Conservation (phyloP, 169 alveolate genomes). For the Pseudocohnilembus persalinus region DNA sequence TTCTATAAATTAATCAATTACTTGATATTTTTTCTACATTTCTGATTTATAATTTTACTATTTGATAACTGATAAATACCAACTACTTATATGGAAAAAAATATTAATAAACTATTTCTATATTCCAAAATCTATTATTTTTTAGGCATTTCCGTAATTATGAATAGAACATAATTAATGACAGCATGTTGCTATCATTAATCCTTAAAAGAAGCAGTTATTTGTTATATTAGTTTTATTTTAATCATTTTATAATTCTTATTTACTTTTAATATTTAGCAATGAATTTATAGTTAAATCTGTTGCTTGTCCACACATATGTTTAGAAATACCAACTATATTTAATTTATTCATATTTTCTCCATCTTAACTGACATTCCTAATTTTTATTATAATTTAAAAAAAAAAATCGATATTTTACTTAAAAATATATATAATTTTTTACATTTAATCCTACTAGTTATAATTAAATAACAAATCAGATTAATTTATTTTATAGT, state of each 20-base stretch:
- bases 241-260: no score
- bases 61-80: slow-evolving; percentile 37
- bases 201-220: slow-evolving; percentile 6
- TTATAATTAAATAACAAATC: background rate
- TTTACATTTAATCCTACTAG: slow-evolving; percentile 35
- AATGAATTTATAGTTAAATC: slow-evolving; percentile 40
- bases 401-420: slow-evolving; percentile 32
- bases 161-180: slow-evolving; percentile 31
- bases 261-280: slow-evolving; percentile 12
- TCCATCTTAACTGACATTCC: background rate
- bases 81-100: slow-evolving; percentile 30
- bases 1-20: background rate
- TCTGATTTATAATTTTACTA: background rate
- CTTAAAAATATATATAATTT: slow-evolving; percentile 20
- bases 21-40: background rate
- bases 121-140: slow-evolving; percentile 3
- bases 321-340: slow-evolving; percentile 43
- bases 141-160: slow-evolving; percentile 26
- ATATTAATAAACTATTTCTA: slow-evolving; percentile 11
- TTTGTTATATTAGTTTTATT: no score
- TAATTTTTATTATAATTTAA: background rate
- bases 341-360: background rate
- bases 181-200: slow-evolving; percentile 49
- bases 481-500: no score
- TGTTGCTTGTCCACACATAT: slow-evolving; percentile 51